A percentile compares a stretch with the other conserved stretches of the same genome.
phyloP scores from a whole-genome alignment of 805 yeast genomes.

The Saccharomyces eubayanus region DNA sequence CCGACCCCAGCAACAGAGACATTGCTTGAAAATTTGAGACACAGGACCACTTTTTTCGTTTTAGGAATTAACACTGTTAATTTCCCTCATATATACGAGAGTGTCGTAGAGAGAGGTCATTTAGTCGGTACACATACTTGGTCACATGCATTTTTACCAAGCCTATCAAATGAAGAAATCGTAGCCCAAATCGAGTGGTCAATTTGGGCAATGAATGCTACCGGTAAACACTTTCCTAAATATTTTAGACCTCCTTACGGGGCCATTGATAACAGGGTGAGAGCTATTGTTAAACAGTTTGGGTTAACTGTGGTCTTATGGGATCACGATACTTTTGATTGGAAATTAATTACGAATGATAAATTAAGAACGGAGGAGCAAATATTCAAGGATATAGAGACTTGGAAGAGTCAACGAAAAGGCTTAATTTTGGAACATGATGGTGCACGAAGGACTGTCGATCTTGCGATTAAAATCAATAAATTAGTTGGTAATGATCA shows the following conservation, averaged over 20 bases:
- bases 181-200: constrained; percentile 92
- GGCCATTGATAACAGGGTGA: constrained; percentile 79
- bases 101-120: constrained; percentile 57
- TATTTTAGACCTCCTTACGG: constrained; percentile 98
- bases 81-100: constrained; percentile 62
- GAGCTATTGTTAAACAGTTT: constrained; percentile 70
- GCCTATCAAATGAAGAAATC: constrained; percentile 67
- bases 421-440: constrained; percentile 90
- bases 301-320: constrained; percentile 84
- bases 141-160: constrained; percentile 82
- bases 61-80: constrained; percentile 74
- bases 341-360: constrained; percentile 57
- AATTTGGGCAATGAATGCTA: constrained; percentile 96
- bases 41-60: constrained; percentile 72
- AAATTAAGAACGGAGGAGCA: constrained; percentile 39
- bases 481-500: constrained; percentile 53
- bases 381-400: constrained; percentile 46
- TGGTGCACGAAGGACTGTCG: constrained; percentile 55
- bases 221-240: constrained; percentile 76
- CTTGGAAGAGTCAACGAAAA: constrained; percentile 39
- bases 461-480: constrained; percentile 54
- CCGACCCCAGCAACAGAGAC: constrained; percentile 67
- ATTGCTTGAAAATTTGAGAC: constrained; percentile 45
- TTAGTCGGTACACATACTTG: constrained; percentile 84
- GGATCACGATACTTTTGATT: constrained; percentile 88